Percentiles rank a stretch among this genome's conserved stretches.
Evolutionary conservation across 2,329 filamentous ascomycete species (phyloP).

Genomic region (Leptosphaerulina australis): DNA sequence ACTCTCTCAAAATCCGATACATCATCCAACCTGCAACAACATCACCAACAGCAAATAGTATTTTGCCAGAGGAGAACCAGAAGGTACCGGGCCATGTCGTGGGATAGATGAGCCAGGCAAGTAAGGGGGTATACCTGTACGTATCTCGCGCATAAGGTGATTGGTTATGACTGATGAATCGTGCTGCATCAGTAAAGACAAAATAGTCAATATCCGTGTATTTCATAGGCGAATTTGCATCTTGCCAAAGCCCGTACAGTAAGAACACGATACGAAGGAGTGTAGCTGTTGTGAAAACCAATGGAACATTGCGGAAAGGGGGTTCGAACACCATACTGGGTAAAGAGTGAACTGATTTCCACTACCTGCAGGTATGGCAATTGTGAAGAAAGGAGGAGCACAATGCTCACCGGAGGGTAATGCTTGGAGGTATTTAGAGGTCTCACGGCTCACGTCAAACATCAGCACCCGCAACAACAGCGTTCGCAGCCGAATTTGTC

Average conservation of each 20-base stretch:
- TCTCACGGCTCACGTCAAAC: neutral
- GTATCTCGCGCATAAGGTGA: slow-evolving; percentile 90
- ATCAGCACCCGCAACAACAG: neutral
- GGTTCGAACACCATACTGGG: slow-evolving; percentile 41
- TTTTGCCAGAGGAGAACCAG: slow-evolving; percentile 85
- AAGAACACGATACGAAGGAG: slow-evolving; percentile 75
- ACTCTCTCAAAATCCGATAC: slow-evolving; percentile 58
- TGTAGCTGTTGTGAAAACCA: slow-evolving; percentile 55
- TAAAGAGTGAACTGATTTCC: neutral
- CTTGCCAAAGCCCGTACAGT: slow-evolving; percentile 89
- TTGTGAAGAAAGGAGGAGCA: neutral
- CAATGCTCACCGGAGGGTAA: neutral
- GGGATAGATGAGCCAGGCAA: slow-evolving; percentile 89
- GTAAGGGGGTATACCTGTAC: slow-evolving; percentile 93
- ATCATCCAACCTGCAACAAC: slow-evolving; percentile 84
- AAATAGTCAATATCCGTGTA: slow-evolving; percentile 99
- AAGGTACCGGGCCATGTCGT: slow-evolving; percentile 66
- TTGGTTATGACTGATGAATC: slow-evolving; percentile 69
- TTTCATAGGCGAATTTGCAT: slow-evolving; percentile 88
- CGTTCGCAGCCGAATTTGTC: slow-evolving; percentile 23
- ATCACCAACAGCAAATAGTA: slow-evolving; percentile 83
- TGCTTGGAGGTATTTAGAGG: slow-evolving; percentile 1
- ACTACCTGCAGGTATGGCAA: neutral
- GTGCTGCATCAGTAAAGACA: slow-evolving; percentile 94
- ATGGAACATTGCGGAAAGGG: slow-evolving; percentile 42